Evolutionary conservation across 2,329 filamentous ascomycete genomes (phyloP).

Genomic region (Colletotrichum viniferum): DNA sequence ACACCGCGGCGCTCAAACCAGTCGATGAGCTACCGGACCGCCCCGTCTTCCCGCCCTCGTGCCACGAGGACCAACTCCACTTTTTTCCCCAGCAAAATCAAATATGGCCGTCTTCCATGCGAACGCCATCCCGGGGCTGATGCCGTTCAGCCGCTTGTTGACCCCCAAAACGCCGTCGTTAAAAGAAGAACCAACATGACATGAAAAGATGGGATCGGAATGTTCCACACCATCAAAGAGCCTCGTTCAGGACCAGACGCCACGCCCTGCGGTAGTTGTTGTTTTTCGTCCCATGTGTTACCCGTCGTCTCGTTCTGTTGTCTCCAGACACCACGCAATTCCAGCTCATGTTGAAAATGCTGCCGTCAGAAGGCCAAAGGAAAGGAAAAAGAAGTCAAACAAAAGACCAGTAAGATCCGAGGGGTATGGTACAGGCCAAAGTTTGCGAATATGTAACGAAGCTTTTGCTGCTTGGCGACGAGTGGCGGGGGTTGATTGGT

Average conservation of each 20-base stretch:
- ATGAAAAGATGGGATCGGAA: constrained; percentile 18
- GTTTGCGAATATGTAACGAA: constrained; percentile 21
- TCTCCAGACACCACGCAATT: constrained; percentile 10
- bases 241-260: background rate
- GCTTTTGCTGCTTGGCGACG: constrained; percentile 13
- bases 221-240: background rate
- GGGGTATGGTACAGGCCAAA: constrained; percentile 22
- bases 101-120: constrained; percentile 17
- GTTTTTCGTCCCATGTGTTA: background rate
- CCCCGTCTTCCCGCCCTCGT: background rate
- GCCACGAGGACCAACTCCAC: constrained; percentile 7
- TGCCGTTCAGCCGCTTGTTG: constrained; percentile 18
- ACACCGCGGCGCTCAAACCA: constrained; percentile 18
- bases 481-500: constrained; percentile 11
- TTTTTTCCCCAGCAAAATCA: constrained; percentile 18
- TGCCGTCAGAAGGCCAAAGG: constrained; percentile 15
- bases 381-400: constrained; percentile 22
- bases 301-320: constrained; percentile 13
- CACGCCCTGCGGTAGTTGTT: background rate
- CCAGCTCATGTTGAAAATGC: constrained; percentile 13
- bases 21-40: constrained; percentile 18
- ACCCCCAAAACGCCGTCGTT: constrained; percentile 18
- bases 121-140: constrained; percentile 19
- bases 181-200: constrained; percentile 12
- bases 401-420: constrained; percentile 20